A percentile compares a stretch with the other conserved stretches of the same genome.
Conservation (phyloP, 108 stramenopile genomes). For the Seminavis robusta region DNA sequence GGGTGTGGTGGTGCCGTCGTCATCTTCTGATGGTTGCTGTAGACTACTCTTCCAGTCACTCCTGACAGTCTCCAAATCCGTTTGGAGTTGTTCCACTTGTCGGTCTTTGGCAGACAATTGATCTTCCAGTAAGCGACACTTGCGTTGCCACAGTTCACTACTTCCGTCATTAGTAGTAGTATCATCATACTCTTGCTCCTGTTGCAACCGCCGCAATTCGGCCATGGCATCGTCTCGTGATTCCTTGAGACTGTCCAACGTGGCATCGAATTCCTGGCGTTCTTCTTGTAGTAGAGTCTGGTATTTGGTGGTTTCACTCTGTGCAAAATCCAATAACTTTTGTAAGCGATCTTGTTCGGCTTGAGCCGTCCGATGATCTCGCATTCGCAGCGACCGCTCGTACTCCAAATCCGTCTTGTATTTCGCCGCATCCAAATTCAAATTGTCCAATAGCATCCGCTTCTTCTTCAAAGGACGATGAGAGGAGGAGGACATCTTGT, state of each 20-base stretch:
- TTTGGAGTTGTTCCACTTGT: background rate
- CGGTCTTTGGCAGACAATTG: background rate
- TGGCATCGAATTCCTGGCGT: slow-evolving; percentile 35
- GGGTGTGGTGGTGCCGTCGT: no score
- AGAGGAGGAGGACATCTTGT: no score
- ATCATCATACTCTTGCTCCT: slow-evolving; percentile 8
- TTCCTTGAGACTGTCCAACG: slow-evolving; percentile 28
- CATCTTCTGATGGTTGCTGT: background rate
- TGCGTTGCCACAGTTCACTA: slow-evolving; percentile 6
- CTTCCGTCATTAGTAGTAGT: slow-evolving; percentile 5
- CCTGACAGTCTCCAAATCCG: background rate
- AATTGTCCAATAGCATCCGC: no score
- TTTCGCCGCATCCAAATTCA: no score
- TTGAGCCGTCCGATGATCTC: slow-evolving; percentile 55
- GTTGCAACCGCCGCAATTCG: slow-evolving; percentile 29
- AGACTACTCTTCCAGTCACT: background rate
- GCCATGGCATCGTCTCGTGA: slow-evolving; percentile 22
- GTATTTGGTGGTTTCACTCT: slow-evolving; percentile 56
- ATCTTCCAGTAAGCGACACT: slow-evolving; percentile 9
- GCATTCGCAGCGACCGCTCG: slow-evolving; percentile 53
- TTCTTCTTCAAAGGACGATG: no score
- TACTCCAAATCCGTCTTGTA: slow-evolving; percentile 75
- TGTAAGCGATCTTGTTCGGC: slow-evolving; percentile 53
- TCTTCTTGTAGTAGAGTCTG: slow-evolving; percentile 48
- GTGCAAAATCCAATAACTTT: slow-evolving; percentile 60